These are phyloP conservation scores for Aquilaria sinensis DNA, from an alignment of 345 rosid genomes.

Conservation along the genomic window DNA sequence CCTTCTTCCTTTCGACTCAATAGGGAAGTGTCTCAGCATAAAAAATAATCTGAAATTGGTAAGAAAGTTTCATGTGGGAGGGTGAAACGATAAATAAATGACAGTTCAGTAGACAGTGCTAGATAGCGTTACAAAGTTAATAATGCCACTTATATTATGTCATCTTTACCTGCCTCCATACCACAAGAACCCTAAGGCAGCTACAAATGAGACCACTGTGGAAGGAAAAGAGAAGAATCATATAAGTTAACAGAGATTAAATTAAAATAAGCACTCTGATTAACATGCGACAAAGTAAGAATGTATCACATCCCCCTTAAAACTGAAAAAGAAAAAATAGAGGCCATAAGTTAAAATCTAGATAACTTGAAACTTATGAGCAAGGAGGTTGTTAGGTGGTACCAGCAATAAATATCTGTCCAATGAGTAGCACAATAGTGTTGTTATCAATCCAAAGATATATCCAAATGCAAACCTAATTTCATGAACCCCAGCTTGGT, in stretches of 20 bases:
- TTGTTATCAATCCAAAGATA: constrained; percentile 82
- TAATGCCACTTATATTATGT: neutral
- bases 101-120: neutral
- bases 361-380: constrained; percentile 8
- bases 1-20: constrained; percentile 97
- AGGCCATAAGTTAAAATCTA: constrained; percentile 1
- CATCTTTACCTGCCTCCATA: constrained; percentile 91
- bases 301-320: no score
- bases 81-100: constrained; percentile 2
- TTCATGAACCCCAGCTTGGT: constrained; percentile 12
- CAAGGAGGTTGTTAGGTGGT: constrained; percentile 16
- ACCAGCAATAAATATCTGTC: constrained; percentile 92
- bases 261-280: no score
- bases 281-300: no score
- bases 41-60: constrained; percentile 62
- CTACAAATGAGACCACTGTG: constrained; percentile 81
- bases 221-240: neutral
- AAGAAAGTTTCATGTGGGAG: constrained; percentile 1
- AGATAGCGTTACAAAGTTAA: no score
- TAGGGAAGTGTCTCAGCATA: constrained; percentile 95
- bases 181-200: constrained; percentile 87
- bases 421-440: constrained; percentile 60
- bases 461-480: constrained; percentile 83
- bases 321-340: neutral
- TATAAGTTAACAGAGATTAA: no score